Evolutionary conservation across 768 basidiomycete species (phyloP), one percentile per base, ranked within the genome.

Genomic region (Boletus tomentosulus): DNA sequence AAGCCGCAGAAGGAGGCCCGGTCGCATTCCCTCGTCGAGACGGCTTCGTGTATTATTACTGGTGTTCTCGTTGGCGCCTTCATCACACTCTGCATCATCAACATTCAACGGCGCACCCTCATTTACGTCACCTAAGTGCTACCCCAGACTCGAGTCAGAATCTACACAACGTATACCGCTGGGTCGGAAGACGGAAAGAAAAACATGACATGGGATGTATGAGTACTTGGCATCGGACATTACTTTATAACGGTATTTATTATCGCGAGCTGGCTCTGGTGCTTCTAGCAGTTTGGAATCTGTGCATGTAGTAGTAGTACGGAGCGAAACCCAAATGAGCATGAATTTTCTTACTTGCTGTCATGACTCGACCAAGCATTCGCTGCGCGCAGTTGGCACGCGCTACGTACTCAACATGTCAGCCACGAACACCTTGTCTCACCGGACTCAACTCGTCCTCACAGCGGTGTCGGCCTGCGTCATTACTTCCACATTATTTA

Each of bases 381-480:
- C 27, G 27, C 27, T 27, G 27, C 27, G 33, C 15, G 7, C 8
- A 16, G 28, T 9, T 11, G 37, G 9, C 31, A 10, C 13, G 12
- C 33, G 33, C 19, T 19, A 19, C 19, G 19, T 19, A 31, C 41
- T 6, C 19, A 22, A 35, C 57, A 37, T 25, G 34, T 50, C 34
- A 27, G 31, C 49, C 56, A 71, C 66, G 68, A 56, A 61, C 38
- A 42, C n/a, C 10, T 47, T 67, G 38, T 58, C 84, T 22, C 86
- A 88, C 62, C 78, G 74, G 60, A 73, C 78, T 12, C 88, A 90
- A 63, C 80, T 91, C 44, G 61, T 88, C 27, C 72, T 79, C 42
- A 79, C 83, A 12, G 88, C 87, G n/a, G 57, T 84, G 41, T 78
- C 79, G 12, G 81, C 87, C 12, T 86, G 88, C 6, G 57, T 81